Percentiles rank a stretch among this genome's conserved stretches.
These are phyloP conservation scores for Termitomyces sp. DNA, from an alignment of 768 basidiomycete species.

Conservation along the genomic window DNA sequence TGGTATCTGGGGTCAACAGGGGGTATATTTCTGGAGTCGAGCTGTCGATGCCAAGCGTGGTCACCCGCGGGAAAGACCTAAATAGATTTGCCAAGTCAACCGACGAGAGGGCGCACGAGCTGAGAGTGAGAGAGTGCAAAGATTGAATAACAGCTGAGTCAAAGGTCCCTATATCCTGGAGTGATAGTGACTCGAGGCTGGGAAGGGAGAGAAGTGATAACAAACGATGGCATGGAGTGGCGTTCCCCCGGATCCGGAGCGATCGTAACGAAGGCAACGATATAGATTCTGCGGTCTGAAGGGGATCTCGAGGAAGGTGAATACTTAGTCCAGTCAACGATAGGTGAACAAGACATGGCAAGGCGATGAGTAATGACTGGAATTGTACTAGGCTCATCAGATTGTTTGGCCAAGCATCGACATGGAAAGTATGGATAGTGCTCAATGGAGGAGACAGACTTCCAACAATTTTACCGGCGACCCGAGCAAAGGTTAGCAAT, in stretches of 20 bases:
- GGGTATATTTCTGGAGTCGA: slow-evolving; percentile 24
- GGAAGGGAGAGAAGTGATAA: slow-evolving; percentile 31
- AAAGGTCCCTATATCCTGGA: slow-evolving; percentile 30
- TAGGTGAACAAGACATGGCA: slow-evolving; percentile 33
- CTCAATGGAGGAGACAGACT: slow-evolving; percentile 31
- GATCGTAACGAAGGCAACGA: slow-evolving; percentile 28
- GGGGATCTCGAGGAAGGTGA: slow-evolving; percentile 26
- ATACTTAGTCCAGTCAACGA: slow-evolving; percentile 36
- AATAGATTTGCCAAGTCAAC: slow-evolving; percentile 26
- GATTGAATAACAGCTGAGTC: slow-evolving; percentile 26
- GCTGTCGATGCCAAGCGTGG: slow-evolving; percentile 28
- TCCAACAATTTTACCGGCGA: slow-evolving; percentile 36
- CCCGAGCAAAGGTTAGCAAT: slow-evolving; percentile 32
- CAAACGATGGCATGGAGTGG: slow-evolving; percentile 27
- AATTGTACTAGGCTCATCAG: slow-evolving; percentile 31
- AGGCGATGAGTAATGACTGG: slow-evolving; percentile 24
- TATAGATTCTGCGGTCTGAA: slow-evolving; percentile 22
- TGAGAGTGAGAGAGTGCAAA: slow-evolving; percentile 28
- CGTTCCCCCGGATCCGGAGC: slow-evolving; percentile 36
- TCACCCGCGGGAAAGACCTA: slow-evolving; percentile 29
- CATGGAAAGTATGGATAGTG: slow-evolving; percentile 33
- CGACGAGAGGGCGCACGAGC: slow-evolving; percentile 27
- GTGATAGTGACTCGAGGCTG: slow-evolving; percentile 27
- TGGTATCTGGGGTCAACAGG: slow-evolving; percentile 19
- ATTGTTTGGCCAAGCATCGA: slow-evolving; percentile 34